These are phyloP conservation scores for Saccharum hybrid DNA, from an alignment of 202 grass and related monocot genomes.

Conservation along the genomic window DNA sequence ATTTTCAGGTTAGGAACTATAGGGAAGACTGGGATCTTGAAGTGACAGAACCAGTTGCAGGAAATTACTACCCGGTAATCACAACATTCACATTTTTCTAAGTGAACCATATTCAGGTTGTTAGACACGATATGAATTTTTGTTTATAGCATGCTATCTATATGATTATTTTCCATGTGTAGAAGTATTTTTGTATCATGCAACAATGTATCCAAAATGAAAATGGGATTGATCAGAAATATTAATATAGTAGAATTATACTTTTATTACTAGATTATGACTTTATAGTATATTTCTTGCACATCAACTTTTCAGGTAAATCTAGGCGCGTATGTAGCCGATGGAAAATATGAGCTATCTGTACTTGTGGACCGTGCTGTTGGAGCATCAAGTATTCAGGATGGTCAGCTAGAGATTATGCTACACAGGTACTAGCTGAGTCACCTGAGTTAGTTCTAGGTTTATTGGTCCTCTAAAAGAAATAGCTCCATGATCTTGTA, in stretches of 20 bases:
- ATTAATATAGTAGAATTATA: not conserved
- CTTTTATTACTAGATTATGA: not conserved
- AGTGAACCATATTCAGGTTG: constrained; percentile 5
- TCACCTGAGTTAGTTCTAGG: not conserved
- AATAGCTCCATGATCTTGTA: not conserved
- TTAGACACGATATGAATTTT: not conserved
- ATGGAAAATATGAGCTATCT: constrained; percentile 82
- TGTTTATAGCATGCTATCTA: not conserved
- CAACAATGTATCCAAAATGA: not conserved
- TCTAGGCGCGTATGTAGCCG: constrained; percentile 68
- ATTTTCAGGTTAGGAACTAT: constrained; percentile 74
- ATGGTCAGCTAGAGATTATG: constrained; percentile 91
- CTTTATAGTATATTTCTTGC: not conserved
- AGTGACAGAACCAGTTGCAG: constrained; percentile 75
- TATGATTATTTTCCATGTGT: not conserved
- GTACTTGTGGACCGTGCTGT: constrained; percentile 83
- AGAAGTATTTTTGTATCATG: not conserved
- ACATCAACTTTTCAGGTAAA: constrained; percentile 66
- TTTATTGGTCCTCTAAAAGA: not conserved
- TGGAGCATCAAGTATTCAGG: constrained; percentile 91
- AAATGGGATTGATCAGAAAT: not conserved
- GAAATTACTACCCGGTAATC: constrained; percentile 94
- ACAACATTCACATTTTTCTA: constrained; percentile 14
- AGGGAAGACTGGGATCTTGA: constrained; percentile 89
- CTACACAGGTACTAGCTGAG: constrained; percentile 69